phyloP scores from a whole-genome alignment of 805 yeast species.

The Teunomyces kruisii region DNA sequence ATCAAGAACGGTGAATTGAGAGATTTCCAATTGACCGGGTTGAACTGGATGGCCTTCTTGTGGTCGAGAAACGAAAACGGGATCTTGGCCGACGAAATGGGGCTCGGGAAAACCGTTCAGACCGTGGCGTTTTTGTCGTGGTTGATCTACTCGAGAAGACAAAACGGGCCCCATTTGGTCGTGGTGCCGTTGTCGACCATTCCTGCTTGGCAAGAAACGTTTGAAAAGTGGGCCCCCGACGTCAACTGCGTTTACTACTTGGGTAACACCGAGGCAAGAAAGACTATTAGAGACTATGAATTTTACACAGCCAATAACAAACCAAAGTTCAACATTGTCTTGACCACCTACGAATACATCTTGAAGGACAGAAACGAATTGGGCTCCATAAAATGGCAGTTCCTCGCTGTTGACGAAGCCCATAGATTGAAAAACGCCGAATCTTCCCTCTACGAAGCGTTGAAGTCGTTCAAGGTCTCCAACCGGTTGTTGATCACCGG shows the following conservation, averaged over 20 bases:
- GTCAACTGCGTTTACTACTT: conserved; percentile 87
- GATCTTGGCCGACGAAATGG: conserved; percentile 98
- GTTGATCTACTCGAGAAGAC: conserved; percentile 93
- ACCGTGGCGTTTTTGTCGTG: conserved; percentile 93
- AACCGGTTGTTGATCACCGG: conserved; percentile 93
- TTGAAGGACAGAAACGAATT: conserved; percentile 82
- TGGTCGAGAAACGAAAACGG: conserved; percentile 99
- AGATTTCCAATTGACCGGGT: conserved; percentile 96
- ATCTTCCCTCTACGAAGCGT: conserved; percentile 86
- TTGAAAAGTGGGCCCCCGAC: conserved; percentile 97
- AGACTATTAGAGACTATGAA: conserved; percentile 79
- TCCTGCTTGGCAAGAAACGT: conserved; percentile 99
- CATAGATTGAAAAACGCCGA: conserved; percentile 95
- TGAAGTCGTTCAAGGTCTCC: conserved; percentile 75
- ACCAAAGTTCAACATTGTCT: conserved; percentile 84
- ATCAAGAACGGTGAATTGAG: conserved; percentile 89
- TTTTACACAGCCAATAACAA: conserved; percentile 66
- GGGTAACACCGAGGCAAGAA: conserved; percentile 88
- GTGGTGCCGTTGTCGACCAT: conserved; percentile 96
- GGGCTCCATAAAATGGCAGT: conserved; percentile 90
- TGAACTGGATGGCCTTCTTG: conserved; percentile 98
- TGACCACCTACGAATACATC: conserved; percentile 96
- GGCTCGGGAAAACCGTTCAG: conserved; percentile 96
- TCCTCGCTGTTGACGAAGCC: conserved; percentile 97
- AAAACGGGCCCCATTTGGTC: conserved; percentile 94